Base-by-base conservation (phyloP, 2,329 filamentous ascomycete species). In the Teratosphaeria destructans region DNA sequence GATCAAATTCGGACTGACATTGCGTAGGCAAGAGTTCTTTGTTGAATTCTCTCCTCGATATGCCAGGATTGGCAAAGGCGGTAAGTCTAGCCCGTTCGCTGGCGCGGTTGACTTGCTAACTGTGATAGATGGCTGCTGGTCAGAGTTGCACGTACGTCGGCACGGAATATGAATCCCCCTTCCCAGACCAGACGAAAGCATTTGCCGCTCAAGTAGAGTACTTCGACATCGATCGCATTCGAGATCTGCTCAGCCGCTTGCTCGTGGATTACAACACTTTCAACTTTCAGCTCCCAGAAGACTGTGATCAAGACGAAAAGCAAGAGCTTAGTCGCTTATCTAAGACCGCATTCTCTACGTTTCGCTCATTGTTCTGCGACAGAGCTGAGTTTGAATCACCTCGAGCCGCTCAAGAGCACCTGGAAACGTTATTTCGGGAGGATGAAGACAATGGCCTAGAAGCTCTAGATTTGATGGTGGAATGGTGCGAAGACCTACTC, bases 91-190 rank as follows among this genome's bases (percentile, higher is more conserved):
- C 12, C 35, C 4, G 35, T 39, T 11, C 10, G 35, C 35, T 39
- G 35, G 11, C 11, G 3, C 6, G 2, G 52, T 32, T 32, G 54
- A 10, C 3, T 54, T 11, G 16, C 29, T 4, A 37, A 11, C n/a
- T 62, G 10, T 62, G 59, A 2, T 54, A 62, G n/a, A 60, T 60
- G 3, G 61, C 58, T 12, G 26, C 54, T 2, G 62, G 61, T 57
- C 23, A 63, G 29, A 61, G 58, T 19, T 67, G 64, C 32, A 67
- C 63, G 14, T 60, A 52, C 37, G 37, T 43, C 16, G 37, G 12
- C 10, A 43, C 37, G 11, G 5, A 16, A 3, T 68, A 63, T 35
- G 29, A 34, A 4, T 47, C 34, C 5, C 10, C 43, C 1, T 61
- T 61, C 29, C 27, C 52, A 14, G 14, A 7, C 2, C 66, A 67